Evolutionary conservation across 768 basidiomycete genomes (phyloP).

Genomic region (Rhodotorula taiwanensis): DNA sequence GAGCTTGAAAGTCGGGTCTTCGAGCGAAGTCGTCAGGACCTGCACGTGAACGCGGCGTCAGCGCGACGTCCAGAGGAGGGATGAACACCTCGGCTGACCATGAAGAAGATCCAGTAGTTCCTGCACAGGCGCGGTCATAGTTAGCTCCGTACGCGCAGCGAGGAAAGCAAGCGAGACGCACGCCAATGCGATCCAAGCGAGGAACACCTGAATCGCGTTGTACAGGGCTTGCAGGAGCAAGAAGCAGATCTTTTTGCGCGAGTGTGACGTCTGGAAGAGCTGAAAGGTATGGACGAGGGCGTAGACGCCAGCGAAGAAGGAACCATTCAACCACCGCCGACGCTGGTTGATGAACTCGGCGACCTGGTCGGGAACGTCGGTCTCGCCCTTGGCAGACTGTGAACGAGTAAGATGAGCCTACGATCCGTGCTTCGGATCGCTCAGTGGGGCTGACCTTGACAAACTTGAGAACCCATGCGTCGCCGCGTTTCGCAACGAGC

Average conservation of each 20-base stretch:
- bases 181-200: constrained; percentile 90
- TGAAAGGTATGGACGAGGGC: constrained; percentile 81
- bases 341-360: constrained; percentile 64
- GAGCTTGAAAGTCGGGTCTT: constrained; percentile 59
- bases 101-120: constrained; percentile 33
- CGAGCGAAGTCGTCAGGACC: constrained; percentile 79
- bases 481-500: constrained; percentile 79
- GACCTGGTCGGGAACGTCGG: constrained; percentile 86
- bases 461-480: constrained; percentile 56
- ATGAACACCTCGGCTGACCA: constrained; percentile 1
- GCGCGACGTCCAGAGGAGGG: constrained; percentile 51
- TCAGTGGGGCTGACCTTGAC: constrained; percentile 52
- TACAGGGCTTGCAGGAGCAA: constrained; percentile 77
- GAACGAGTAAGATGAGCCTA: too few relatives aligned
- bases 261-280: constrained; percentile 74
- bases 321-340: constrained; percentile 55
- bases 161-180: constrained; percentile 46
- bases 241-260: constrained; percentile 61
- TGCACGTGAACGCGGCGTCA: neutral
- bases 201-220: constrained; percentile 76
- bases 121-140: neutral
- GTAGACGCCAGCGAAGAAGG: constrained; percentile 91
- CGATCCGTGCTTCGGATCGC: constrained; percentile 43
- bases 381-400: constrained; percentile 73
- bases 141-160: neutral